A percentile compares a stretch with the other conserved stretches of the same genome.
Evolutionary conservation across 1,139 yeast species (phyloP).

Genomic region (Kodamaea plutei): DNA sequence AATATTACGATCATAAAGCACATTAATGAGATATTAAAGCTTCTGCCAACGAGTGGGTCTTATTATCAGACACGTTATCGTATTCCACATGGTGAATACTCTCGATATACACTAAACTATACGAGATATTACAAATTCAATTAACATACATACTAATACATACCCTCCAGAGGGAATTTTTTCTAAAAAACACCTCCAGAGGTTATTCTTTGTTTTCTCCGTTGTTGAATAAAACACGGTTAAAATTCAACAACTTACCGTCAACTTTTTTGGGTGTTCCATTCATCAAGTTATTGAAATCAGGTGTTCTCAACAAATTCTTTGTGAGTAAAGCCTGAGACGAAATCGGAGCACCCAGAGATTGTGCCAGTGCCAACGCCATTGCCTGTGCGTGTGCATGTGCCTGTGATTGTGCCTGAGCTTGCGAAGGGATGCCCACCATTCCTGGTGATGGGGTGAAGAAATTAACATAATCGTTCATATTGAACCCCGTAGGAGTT

Average conservation of each 20-base stretch:
- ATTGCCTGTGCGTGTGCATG: constrained; percentile 6
- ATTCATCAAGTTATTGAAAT: constrained; percentile 32
- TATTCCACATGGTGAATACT: too few relatives aligned
- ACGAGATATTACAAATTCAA: too few relatives aligned
- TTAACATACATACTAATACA: constrained; percentile 2
- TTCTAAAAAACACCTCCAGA: too few relatives aligned
- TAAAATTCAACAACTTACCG: constrained; percentile 45
- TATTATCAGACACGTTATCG: too few relatives aligned
- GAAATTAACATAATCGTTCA: constrained; percentile 77
- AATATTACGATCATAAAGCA: too few relatives aligned
- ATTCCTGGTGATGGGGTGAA: constrained; percentile 70
- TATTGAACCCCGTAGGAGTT: constrained; percentile 72
- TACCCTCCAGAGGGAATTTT: background rate
- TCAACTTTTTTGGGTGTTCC: constrained; percentile 26
- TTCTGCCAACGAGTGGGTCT: too few relatives aligned
- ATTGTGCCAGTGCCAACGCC: constrained; percentile 7
- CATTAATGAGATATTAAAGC: too few relatives aligned
- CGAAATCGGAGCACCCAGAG: constrained; percentile 7
- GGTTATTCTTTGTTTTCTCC: constrained; percentile 8
- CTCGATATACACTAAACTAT: too few relatives aligned
- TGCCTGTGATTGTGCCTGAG: constrained; percentile 5
- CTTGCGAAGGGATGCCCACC: constrained; percentile 4
- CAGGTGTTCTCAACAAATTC: constrained; percentile 41
- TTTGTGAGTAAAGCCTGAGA: constrained; percentile 16
- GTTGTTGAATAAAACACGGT: constrained; percentile 30